Evolutionary conservation across 257 asterid genomes (phyloP).

Genomic region (Penstemon eatonii): DNA sequence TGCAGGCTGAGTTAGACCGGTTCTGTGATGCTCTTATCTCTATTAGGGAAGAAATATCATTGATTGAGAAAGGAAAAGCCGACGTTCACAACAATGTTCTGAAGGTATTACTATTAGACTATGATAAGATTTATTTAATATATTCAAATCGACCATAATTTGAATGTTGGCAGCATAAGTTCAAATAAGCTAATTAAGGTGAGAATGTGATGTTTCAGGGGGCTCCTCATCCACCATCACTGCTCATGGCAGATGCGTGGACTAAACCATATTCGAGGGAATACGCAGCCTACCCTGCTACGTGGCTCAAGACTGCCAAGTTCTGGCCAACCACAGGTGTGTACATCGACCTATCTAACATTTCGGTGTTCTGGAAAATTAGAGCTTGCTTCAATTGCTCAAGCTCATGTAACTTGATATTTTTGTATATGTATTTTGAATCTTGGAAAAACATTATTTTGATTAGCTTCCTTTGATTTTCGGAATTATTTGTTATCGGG

Average conservation of each 20-base stretch:
- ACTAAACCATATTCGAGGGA: constrained; percentile 92
- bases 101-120: constrained; percentile 50
- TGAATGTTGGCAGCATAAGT: neutral
- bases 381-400: too few relatives aligned
- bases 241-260: constrained; percentile 97
- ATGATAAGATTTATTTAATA: neutral
- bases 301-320: constrained; percentile 93
- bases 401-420: too few relatives aligned
- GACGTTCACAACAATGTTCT: constrained; percentile 84
- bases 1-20: constrained; percentile 94
- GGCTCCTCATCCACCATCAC: constrained; percentile 98
- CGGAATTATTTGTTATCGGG: neutral
- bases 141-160: too few relatives aligned
- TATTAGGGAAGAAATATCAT: constrained; percentile 83
- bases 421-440: too few relatives aligned
- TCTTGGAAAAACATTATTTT: too few relatives aligned
- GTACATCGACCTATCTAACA: neutral
- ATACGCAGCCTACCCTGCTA: constrained; percentile 95
- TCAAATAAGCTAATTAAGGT: neutral
- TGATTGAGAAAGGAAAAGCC: constrained; percentile 85
- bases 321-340: constrained; percentile 97
- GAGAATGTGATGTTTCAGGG: constrained; percentile 46
- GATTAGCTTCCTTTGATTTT: neutral
- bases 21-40: constrained; percentile 91
- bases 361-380: too few relatives aligned